phyloP scores from a whole-genome alignment of 805 yeast genomes.

The Lachancea waltii region DNA sequence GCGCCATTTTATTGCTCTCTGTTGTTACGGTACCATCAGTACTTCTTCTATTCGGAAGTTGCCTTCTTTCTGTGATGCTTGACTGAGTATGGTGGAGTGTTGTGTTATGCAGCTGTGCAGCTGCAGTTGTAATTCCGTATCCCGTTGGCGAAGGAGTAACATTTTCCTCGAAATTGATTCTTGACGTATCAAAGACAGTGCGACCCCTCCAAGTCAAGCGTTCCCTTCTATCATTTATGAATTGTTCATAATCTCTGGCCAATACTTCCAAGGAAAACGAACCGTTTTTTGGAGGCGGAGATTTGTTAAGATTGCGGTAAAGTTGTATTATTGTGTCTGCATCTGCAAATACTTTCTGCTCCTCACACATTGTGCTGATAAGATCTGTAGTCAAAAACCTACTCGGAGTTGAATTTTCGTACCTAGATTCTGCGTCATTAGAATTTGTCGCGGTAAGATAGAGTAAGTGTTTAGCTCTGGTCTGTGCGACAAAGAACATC shows the following conservation, averaged over 20 bases:
- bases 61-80: too few relatives aligned
- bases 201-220: slow-evolving; percentile 28
- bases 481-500: slow-evolving; percentile 80
- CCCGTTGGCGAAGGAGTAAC: slow-evolving; percentile 3
- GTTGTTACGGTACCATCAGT: not conserved
- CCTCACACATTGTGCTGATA: slow-evolving; percentile 23
- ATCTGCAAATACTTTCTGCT: slow-evolving; percentile 23
- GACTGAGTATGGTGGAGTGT: not conserved
- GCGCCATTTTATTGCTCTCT: slow-evolving; percentile 12
- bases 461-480: slow-evolving; percentile 64
- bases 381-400: slow-evolving; percentile 27
- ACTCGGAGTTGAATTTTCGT: slow-evolving; percentile 23
- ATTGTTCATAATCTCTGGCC: slow-evolving; percentile 25
- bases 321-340: slow-evolving; percentile 17
- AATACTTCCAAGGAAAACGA: slow-evolving; percentile 22
- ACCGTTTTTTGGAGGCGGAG: slow-evolving; percentile 4
- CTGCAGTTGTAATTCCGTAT: slow-evolving; percentile 28
- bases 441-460: slow-evolving; percentile 34
- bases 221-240: slow-evolving; percentile 24
- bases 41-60: not conserved
- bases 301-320: slow-evolving; percentile 17
- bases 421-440: slow-evolving; percentile 16
- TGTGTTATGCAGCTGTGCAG: slow-evolving; percentile 16
- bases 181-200: slow-evolving; percentile 15
- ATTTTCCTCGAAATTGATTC: slow-evolving; percentile 19